Percentiles rank a stretch among this genome's conserved stretches.
Evolutionary conservation across 2,329 filamentous ascomycete species (phyloP).

Genomic region (Whalleya microplaca): DNA sequence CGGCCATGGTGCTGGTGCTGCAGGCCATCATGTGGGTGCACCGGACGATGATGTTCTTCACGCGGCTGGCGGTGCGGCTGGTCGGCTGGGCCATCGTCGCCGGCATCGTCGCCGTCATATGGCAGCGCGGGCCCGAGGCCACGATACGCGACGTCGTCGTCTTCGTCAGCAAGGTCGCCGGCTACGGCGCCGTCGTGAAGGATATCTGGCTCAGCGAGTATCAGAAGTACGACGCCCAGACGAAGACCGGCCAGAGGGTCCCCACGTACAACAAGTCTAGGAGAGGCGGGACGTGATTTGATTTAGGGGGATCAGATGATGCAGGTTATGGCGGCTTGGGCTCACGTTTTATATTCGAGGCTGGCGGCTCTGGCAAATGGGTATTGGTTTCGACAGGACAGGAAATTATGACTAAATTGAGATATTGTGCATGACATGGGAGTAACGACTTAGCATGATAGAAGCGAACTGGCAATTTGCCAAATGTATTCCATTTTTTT

Average conservation of each 20-base stretch:
- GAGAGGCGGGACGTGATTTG: slow-evolving; percentile 12
- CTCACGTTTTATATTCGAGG: background rate
- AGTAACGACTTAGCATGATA: slow-evolving; percentile 9
- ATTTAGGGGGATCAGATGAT: background rate
- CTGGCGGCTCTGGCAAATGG: slow-evolving; percentile 7
- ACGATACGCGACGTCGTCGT: slow-evolving; percentile 62
- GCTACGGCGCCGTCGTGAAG: slow-evolving; percentile 52
- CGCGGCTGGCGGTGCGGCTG: slow-evolving; percentile 65
- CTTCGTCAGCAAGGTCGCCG: slow-evolving; percentile 47
- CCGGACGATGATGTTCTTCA: slow-evolving; percentile 76
- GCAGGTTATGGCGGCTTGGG: no score
- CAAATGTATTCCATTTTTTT: slow-evolving; percentile 12
- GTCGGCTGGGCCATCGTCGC: slow-evolving; percentile 66
- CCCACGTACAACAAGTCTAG: slow-evolving; percentile 19
- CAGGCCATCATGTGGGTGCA: slow-evolving; percentile 73
- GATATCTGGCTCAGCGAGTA: slow-evolving; percentile 63
- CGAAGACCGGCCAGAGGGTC: slow-evolving; percentile 30
- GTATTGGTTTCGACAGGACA: background rate
- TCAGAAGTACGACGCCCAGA: slow-evolving; percentile 57
- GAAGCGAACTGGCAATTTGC: slow-evolving; percentile 5
- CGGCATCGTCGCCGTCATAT: slow-evolving; percentile 59
- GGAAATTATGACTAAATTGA: no score
- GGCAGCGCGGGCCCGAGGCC: slow-evolving; percentile 67
- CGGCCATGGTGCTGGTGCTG: slow-evolving; percentile 61
- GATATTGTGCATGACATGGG: slow-evolving; percentile 16